Conservation (phyloP, 805 yeast species). For the Cyberlindnera maritima region DNA sequence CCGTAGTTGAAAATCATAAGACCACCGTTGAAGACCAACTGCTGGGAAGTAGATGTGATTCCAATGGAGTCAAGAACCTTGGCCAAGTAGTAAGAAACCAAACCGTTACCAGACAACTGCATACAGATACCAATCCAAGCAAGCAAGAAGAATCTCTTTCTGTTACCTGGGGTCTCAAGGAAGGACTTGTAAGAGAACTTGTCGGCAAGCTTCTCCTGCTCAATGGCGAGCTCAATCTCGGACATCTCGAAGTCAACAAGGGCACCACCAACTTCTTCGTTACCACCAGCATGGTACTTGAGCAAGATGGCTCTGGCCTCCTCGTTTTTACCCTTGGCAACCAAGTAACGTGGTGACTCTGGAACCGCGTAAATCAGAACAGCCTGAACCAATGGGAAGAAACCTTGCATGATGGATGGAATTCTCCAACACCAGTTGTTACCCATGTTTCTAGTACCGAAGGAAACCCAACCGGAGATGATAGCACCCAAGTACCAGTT, state of each 20-base stretch:
- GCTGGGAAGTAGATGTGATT: constrained; percentile 42
- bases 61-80: constrained; percentile 53
- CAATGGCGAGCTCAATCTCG: constrained; percentile 40
- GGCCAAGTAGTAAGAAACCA: constrained; percentile 49
- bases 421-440: constrained; percentile 49
- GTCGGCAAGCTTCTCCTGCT: constrained; percentile 37
- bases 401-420: constrained; percentile 51
- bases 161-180: constrained; percentile 35
- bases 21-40: constrained; percentile 50
- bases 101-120: constrained; percentile 52
- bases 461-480: constrained; percentile 50
- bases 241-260: constrained; percentile 39
- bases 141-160: constrained; percentile 40
- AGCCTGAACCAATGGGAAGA: constrained; percentile 43
- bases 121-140: constrained; percentile 29
- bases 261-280: constrained; percentile 24
- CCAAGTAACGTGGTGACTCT: constrained; percentile 47
- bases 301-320: constrained; percentile 42
- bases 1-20: constrained; percentile 46
- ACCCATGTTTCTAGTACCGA: constrained; percentile 37
- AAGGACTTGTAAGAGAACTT: constrained; percentile 39
- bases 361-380: constrained; percentile 40
- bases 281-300: constrained; percentile 38
- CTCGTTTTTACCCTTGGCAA: constrained; percentile 40
- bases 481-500: constrained; percentile 56